Evolutionary conservation across 2,329 filamentous ascomycete genomes (phyloP).

Genomic region (Thelonectria discophora): DNA sequence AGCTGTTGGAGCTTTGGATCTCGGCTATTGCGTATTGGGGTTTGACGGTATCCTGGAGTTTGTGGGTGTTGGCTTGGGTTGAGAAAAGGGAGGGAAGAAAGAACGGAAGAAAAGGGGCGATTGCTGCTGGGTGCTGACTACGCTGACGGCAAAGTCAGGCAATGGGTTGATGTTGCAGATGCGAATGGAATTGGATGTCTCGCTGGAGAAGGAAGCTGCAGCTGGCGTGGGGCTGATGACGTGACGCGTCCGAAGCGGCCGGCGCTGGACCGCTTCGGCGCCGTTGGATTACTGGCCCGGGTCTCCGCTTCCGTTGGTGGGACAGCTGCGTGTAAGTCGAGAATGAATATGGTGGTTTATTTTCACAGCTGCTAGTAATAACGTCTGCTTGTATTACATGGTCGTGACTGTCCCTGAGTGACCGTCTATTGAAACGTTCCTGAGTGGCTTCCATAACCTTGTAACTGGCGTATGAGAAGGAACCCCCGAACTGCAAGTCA

Average conservation of each 20-base stretch:
- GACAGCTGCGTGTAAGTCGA: not conserved
- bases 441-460: too few relatives aligned
- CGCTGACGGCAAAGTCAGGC: not conserved
- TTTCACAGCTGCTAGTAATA: too few relatives aligned
- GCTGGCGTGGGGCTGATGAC: conserved; percentile 18
- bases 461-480: too few relatives aligned
- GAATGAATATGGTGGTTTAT: not conserved
- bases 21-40: too few relatives aligned
- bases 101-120: too few relatives aligned
- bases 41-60: too few relatives aligned
- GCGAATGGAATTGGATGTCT: not conserved
- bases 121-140: not conserved
- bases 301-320: not conserved
- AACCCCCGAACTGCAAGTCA: too few relatives aligned
- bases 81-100: not conserved
- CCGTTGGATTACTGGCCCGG: too few relatives aligned
- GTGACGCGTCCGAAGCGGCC: conserved; percentile 17
- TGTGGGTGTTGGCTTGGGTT: not conserved
- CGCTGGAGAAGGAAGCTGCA: not conserved
- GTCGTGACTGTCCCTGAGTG: too few relatives aligned
- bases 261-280: not conserved
- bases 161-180: too few relatives aligned
- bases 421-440: too few relatives aligned
- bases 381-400: too few relatives aligned
- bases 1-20: not conserved